phyloP scores from a whole-genome alignment of 2,329 filamentous ascomycete species.

The Myotisia sp. region DNA sequence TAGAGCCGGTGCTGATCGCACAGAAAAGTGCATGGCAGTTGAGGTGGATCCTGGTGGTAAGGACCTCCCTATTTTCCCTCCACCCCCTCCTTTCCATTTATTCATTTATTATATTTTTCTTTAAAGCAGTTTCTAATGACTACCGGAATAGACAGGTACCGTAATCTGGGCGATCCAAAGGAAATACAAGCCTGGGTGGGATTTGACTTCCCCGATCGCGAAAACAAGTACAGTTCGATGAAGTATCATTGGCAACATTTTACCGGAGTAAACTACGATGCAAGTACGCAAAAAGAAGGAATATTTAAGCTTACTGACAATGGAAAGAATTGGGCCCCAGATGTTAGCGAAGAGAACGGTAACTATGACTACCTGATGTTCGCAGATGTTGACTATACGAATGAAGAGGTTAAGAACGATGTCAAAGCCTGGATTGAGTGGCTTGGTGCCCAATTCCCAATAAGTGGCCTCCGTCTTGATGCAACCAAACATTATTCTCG shows the following conservation, averaged over 20 bases:
- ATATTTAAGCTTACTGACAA: conserved; percentile 53
- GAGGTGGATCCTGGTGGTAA: conserved; percentile 45
- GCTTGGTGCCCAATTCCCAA: conserved; percentile 46
- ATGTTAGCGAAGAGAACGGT: conserved; percentile 49
- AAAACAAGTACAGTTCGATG: conserved; percentile 44
- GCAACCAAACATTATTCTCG: conserved; percentile 59
- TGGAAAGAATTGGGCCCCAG: conserved; percentile 47
- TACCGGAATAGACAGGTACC: conserved; percentile 6
- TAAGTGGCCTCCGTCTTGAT: conserved; percentile 56
- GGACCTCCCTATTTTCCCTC: not conserved
- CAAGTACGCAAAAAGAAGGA: conserved; percentile 40
- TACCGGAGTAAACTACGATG: conserved; percentile 53
- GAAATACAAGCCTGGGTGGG: conserved; percentile 56
- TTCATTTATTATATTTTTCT: not conserved
- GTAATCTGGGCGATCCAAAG: conserved; percentile 33
- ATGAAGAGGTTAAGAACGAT: conserved; percentile 50
- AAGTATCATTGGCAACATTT: conserved; percentile 57
- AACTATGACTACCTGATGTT: conserved; percentile 61
- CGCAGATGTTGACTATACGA: conserved; percentile 51
- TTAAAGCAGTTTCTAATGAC: not conserved
- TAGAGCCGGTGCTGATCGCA: conserved; percentile 53
- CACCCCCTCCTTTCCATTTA: too few species aligned
- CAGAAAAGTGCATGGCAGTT: conserved; percentile 47
- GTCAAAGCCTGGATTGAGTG: conserved; percentile 54
- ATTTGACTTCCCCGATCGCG: conserved; percentile 50